Evolutionary conservation across 2,329 filamentous ascomycete species (phyloP).

Genomic region (Calonectria pseudoreteaudii): DNA sequence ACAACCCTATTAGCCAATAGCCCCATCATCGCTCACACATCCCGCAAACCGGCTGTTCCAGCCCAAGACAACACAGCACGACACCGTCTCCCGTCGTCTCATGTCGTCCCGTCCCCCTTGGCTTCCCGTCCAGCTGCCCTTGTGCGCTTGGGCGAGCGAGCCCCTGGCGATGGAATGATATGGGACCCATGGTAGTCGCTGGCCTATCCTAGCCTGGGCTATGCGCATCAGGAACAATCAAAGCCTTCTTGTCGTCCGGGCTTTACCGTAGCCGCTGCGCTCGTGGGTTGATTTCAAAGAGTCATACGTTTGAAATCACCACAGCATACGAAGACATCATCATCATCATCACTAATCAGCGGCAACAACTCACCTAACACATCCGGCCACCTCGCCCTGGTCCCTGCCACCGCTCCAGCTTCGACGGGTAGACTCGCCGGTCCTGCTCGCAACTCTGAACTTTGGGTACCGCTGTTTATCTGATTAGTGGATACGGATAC

Average conservation of each 20-base stretch:
- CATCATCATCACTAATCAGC: slow-evolving; percentile 19
- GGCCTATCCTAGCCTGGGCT: slow-evolving; percentile 19
- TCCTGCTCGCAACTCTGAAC: slow-evolving; percentile 1
- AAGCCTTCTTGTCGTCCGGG: slow-evolving; percentile 23
- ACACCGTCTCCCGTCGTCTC: slow-evolving; percentile 3
- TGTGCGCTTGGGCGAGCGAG: background rate
- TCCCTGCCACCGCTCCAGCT: slow-evolving; percentile 13
- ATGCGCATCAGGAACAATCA: slow-evolving; percentile 17
- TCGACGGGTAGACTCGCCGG: background rate
- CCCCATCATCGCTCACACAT: background rate
- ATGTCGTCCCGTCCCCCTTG: background rate
- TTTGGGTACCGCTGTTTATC: slow-evolving; percentile 22
- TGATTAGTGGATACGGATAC: slow-evolving; percentile 28
- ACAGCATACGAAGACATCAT: slow-evolving; percentile 28
- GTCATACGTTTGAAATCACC: slow-evolving; percentile 35
- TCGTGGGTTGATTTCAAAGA: slow-evolving; percentile 30
- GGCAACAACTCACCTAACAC: background rate
- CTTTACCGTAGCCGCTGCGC: slow-evolving; percentile 33
- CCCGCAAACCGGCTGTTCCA: slow-evolving; percentile 15
- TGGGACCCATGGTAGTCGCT: slow-evolving; percentile 12
- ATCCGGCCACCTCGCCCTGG: background rate
- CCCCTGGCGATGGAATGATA: slow-evolving; percentile 16
- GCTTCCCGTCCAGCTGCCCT: background rate
- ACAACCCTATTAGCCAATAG: slow-evolving; percentile 7
- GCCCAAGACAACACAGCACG: slow-evolving; percentile 24